Percentiles rank a stretch among this genome's conserved stretches.
Conservation (phyloP, 805 yeast genomes). For the Barnettozyma populi region DNA sequence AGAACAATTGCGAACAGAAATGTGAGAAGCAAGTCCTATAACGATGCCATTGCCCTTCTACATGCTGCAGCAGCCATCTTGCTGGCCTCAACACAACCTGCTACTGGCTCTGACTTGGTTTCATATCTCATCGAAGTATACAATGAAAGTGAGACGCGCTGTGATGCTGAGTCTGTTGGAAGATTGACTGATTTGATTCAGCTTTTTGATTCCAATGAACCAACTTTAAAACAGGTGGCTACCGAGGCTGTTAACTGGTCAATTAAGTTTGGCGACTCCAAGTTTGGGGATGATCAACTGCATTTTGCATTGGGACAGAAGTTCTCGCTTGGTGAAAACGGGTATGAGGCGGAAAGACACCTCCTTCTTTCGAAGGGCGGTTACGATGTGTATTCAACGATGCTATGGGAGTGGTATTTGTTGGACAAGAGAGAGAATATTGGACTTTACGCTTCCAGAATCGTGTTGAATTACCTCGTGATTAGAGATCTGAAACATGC, state of each 20-base stretch:
- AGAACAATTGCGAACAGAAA: constrained; percentile 86
- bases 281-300: constrained; percentile 70
- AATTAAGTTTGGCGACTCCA: constrained; percentile 38
- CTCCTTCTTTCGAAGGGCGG: constrained; percentile 46
- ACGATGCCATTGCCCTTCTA: constrained; percentile 68
- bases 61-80: constrained; percentile 67
- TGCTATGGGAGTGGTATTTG: constrained; percentile 41
- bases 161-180: constrained; percentile 39
- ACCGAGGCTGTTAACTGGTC: constrained; percentile 69
- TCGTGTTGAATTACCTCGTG: constrained; percentile 70
- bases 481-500: constrained; percentile 64
- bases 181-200: constrained; percentile 43
- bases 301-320: constrained; percentile 71
- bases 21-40: constrained; percentile 59
- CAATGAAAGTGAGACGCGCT: constrained; percentile 40
- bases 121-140: constrained; percentile 69
- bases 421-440: constrained; percentile 26
- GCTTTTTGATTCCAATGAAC: constrained; percentile 43
- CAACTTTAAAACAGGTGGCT: constrained; percentile 60
- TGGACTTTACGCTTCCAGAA: constrained; percentile 41
- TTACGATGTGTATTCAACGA: constrained; percentile 40
- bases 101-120: constrained; percentile 76
- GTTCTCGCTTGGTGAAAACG: constrained; percentile 44
- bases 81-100: constrained; percentile 64
- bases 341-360: constrained; percentile 68